These are phyloP conservation scores for Eucalyptus microcorys DNA, from an alignment of 345 rosid genomes.

Conservation along the genomic window DNA sequence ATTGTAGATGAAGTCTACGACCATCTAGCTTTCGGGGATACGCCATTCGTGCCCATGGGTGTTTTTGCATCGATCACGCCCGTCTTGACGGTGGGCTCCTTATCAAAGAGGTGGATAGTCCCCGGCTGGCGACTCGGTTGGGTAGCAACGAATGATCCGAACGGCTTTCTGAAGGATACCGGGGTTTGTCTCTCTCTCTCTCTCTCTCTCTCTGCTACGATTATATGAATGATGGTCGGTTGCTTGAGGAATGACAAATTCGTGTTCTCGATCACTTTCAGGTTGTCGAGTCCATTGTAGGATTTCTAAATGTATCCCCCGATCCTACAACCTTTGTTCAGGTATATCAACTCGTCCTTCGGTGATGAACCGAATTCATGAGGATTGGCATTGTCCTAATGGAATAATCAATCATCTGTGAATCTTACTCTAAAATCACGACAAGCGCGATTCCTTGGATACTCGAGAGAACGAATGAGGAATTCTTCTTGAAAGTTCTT, in stretches of 20 bases:
- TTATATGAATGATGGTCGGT: background rate
- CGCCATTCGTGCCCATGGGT: conserved; percentile 56
- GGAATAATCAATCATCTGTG: background rate
- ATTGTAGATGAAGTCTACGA: conserved; percentile 59
- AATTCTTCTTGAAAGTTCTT: conserved; percentile 39
- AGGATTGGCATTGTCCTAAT: background rate
- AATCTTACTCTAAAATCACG: background rate
- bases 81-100: conserved; percentile 47
- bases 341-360: background rate
- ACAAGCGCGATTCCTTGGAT: conserved; percentile 65
- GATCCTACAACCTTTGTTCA: conserved; percentile 20
- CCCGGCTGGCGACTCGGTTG: conserved; percentile 80
- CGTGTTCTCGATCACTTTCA: background rate
- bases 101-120: conserved; percentile 69
- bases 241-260: background rate
- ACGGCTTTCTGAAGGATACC: conserved; percentile 23
- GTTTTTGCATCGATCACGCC: conserved; percentile 41
- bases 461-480: conserved; percentile 38
- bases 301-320: background rate
- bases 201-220: background rate
- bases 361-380: background rate
- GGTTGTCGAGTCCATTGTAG: conserved; percentile 5
- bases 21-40: conserved; percentile 37
- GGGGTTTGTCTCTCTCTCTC: conserved; percentile 31
- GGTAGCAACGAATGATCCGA: conserved; percentile 42